Percentiles rank a stretch among this genome's conserved stretches.
Evolutionary conservation across 2,329 filamentous ascomycete species (phyloP).

Genomic region (Cladosporium halotolerans): DNA sequence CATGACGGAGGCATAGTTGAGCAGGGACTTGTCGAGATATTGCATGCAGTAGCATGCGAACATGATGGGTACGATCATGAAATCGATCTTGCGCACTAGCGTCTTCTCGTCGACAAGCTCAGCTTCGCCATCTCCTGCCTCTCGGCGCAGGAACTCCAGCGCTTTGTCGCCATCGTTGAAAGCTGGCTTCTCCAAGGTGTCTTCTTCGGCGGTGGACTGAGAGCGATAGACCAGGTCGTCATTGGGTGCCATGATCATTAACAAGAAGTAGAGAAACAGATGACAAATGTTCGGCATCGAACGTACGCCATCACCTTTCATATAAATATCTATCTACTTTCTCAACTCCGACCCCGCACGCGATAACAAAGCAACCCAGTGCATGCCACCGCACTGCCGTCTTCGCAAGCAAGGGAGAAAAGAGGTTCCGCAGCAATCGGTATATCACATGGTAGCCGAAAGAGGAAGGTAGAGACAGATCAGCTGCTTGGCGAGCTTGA

Average conservation of each 20-base stretch:
- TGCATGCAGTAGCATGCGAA: conserved; percentile 59
- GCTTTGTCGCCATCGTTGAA: conserved; percentile 15
- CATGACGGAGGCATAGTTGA: conserved; percentile 59
- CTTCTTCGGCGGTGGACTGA: conserved; percentile 4
- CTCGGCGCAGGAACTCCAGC: conserved; percentile 13
- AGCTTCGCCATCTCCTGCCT: conserved; percentile 13
- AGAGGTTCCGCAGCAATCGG: too few relatives aligned
- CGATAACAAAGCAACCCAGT: too few relatives aligned
- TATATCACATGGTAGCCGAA: background rate
- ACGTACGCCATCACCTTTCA: too few relatives aligned
- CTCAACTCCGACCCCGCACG: too few relatives aligned
- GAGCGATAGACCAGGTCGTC: conserved; percentile 3
- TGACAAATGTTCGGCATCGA: background rate
- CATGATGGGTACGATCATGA: conserved; percentile 46
- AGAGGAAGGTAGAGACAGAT: conserved; percentile 1
- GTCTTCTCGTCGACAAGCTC: conserved; percentile 16
- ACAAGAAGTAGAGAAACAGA: background rate
- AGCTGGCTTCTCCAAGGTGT: conserved; percentile 11
- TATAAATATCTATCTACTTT: too few relatives aligned
- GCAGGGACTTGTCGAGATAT: conserved; percentile 56
- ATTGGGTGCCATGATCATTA: background rate
- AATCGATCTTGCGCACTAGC: conserved; percentile 34
- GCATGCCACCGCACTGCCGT: too few relatives aligned
- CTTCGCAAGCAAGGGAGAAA: too few relatives aligned
- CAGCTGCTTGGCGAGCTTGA: conserved; percentile 8